These are phyloP conservation scores for Saitozyma sp. DNA, from an alignment of 768 basidiomycete genomes.

Conservation along the genomic window DNA sequence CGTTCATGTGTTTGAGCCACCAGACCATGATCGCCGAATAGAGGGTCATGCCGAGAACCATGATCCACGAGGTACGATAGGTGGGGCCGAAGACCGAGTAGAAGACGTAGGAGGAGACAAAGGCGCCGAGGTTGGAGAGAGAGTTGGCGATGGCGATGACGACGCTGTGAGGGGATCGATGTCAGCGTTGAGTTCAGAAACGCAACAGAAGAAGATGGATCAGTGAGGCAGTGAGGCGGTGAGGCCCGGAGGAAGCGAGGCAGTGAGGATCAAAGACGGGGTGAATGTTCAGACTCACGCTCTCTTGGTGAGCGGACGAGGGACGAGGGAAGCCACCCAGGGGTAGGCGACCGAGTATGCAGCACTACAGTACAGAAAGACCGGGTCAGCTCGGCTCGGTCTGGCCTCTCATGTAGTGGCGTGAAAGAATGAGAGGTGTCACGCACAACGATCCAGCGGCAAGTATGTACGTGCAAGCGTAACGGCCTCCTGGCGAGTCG, in stretches of 20 bases:
- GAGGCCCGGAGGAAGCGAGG: neutral
- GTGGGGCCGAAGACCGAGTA: neutral
- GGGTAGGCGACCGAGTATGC: no score
- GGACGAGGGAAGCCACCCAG: no score
- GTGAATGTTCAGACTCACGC: neutral
- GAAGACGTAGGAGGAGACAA: constrained; percentile 3
- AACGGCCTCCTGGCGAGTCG: no score
- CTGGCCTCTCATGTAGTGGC: no score
- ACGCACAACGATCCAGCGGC: no score
- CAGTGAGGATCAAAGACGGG: neutral
- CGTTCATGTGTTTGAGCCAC: neutral
- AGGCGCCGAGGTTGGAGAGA: constrained; percentile 3
- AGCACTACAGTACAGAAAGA: no score
- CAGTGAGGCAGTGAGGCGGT: neutral
- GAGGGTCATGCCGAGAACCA: constrained; percentile 3
- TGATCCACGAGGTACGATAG: constrained; percentile 1
- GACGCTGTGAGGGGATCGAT: neutral
- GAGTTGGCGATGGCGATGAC: constrained; percentile 2
- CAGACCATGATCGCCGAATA: neutral
- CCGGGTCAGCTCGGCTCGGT: no score
- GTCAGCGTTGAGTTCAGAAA: neutral
- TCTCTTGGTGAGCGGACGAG: neutral
- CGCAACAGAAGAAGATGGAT: neutral
- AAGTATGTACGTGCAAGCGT: no score
- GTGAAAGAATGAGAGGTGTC: no score